Evolutionary conservation across 1,284 basidiomycete genomes (phyloP), one percentile per base, ranked within the genome.

Genomic region (Sparassis latifolia): DNA sequence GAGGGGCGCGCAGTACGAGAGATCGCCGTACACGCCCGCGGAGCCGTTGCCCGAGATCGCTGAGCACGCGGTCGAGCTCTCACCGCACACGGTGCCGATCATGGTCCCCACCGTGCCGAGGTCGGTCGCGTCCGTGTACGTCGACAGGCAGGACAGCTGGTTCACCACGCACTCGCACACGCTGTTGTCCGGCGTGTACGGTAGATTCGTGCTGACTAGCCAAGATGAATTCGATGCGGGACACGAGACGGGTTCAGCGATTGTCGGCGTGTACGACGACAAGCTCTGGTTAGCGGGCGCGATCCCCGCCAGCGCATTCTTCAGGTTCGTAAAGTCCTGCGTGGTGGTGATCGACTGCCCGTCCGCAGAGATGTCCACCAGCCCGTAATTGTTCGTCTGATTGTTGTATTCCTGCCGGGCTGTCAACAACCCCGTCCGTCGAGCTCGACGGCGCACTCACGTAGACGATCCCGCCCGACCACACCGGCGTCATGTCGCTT

Each of bases 401-500:
- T 51, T 41, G 33, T 47, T 42, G 29, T 51, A 51, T 32, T 51
- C 35, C 35, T 37, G 12, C 35, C 6, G 7, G 35, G 35, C 6
- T 37, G 35, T 37, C 35, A 37, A 37, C 12, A 7, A 37, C 35
- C 20, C 20, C 35, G 35, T 7, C 35, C 6, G 7, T 37, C 35
- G 35, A 37, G 12, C 7, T 6, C 6, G 12, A 37, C 35, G 7
- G 35, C 6, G 35, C 12, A 37, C 35, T 6, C 35, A 37, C 50
- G 50, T 51, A 51, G 41, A 51, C 47, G 45, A 51, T 47, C 39
- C 50, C 50, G 2, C 50, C 50, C 27, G 50, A 51, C 50, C 50
- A 51, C n/a, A 51, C 50, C 33, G 31, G 28, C 9, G 44, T 37
- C 50, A 51, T 51, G 31, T 51, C 45, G 9, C 45, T 47, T 41